phyloP scores from a whole-genome alignment of 2,329 filamentous ascomycete genomes.

The Alternaria sp. region DNA sequence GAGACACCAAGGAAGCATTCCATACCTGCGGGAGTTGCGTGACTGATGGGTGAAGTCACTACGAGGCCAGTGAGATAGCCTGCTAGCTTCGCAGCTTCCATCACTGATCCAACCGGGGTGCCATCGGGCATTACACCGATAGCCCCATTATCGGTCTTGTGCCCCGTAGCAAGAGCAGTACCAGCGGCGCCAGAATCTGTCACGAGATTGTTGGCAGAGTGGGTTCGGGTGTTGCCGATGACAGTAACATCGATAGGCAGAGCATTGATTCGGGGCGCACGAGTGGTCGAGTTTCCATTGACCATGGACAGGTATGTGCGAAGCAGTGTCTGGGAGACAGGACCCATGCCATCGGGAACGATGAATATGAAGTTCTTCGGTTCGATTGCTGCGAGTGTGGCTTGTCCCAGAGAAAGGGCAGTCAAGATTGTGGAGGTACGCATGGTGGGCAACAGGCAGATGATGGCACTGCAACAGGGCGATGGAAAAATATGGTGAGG shows the following conservation, averaged over 20 bases:
- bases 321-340: conserved; percentile 30
- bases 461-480: background rate
- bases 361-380: conserved; percentile 32
- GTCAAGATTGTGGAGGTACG: background rate
- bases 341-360: conserved; percentile 33
- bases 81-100: conserved; percentile 50
- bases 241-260: conserved; percentile 27
- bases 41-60: conserved; percentile 51
- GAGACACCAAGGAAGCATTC: background rate
- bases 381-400: background rate
- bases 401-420: background rate
- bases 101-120: conserved; percentile 47
- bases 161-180: conserved; percentile 50
- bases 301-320: conserved; percentile 28
- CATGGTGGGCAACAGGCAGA: background rate
- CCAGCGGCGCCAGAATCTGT: conserved; percentile 52
- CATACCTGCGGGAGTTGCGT: conserved; percentile 20
- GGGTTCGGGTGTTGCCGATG: conserved; percentile 30
- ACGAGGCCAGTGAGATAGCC: conserved; percentile 53
- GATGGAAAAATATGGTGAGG: background rate
- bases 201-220: conserved; percentile 44
- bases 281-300: conserved; percentile 22
- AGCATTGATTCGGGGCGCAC: conserved; percentile 23
- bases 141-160: conserved; percentile 49
- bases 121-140: conserved; percentile 44